phyloP scores from a whole-genome alignment of 225 moss, liverwort and hornwort species.

The Climacium dendroides region DNA sequence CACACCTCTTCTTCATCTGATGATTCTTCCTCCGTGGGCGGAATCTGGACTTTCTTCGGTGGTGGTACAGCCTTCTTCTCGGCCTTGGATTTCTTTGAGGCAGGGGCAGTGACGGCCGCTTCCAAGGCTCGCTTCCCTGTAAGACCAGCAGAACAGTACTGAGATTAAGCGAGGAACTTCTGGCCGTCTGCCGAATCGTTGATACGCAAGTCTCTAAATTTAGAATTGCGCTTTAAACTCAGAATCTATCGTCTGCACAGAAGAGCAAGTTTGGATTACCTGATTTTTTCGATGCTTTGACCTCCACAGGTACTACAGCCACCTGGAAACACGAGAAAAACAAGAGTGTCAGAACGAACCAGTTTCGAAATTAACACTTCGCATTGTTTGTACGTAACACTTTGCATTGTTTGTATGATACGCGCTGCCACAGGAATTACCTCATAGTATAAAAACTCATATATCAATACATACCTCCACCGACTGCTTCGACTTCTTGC shows the following conservation, averaged over 20 bases:
- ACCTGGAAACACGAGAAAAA: not conserved
- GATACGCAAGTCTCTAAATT: not conserved
- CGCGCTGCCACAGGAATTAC: not conserved
- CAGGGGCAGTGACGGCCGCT: slow-evolving; percentile 25
- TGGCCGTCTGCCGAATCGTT: not conserved
- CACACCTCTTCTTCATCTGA: slow-evolving; percentile 43
- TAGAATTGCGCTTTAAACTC: not conserved
- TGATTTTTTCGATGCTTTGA: slow-evolving; percentile 21
- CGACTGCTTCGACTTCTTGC: slow-evolving; percentile 44
- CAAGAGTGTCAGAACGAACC: not conserved
- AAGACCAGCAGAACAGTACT: not conserved
- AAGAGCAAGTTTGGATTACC: not conserved
- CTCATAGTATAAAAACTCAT: no score
- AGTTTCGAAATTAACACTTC: no score
- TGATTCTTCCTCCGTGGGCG: slow-evolving; percentile 19
- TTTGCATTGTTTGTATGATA: not conserved
- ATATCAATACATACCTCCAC: not conserved
- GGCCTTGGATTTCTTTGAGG: slow-evolving; percentile 23
- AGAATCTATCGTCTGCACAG: not conserved
- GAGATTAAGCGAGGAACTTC: not conserved
- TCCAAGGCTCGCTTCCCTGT: slow-evolving; percentile 41
- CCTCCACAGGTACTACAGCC: slow-evolving; percentile 3
- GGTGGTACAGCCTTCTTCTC: slow-evolving; percentile 37
- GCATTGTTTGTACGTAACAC: no score
- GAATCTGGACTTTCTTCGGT: slow-evolving; percentile 18